Evolutionary conservation across 2,329 filamentous ascomycete species (phyloP).

Genomic region (Davidsoniella eucalypti): DNA sequence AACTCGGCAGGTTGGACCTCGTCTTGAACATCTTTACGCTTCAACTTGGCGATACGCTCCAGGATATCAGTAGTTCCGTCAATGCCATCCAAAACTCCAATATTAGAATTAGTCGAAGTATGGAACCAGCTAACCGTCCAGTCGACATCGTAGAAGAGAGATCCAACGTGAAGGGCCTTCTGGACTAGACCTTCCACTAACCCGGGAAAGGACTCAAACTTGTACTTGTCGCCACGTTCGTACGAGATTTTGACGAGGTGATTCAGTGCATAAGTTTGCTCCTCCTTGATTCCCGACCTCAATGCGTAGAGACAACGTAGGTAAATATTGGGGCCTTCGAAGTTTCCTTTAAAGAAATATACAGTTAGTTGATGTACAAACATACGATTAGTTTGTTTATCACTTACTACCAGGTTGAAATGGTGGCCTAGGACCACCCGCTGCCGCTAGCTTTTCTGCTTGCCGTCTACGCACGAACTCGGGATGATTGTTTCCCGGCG

Average conservation of each 20-base stretch:
- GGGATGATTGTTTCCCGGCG: constrained; percentile 55
- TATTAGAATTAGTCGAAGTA: constrained; percentile 30
- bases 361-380: constrained; percentile 12
- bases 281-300: constrained; percentile 59
- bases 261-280: constrained; percentile 85
- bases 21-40: constrained; percentile 42
- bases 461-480: constrained; percentile 39
- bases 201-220: constrained; percentile 79
- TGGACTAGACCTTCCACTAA: constrained; percentile 78
- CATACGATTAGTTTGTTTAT: not conserved
- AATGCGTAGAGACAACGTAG: constrained; percentile 72
- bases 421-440: constrained; percentile 28
- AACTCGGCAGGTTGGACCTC: constrained; percentile 59
- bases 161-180: constrained; percentile 63
- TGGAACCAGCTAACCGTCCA: constrained; percentile 61
- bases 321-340: constrained; percentile 77
- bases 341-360: constrained; percentile 28
- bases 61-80: constrained; percentile 39
- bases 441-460: constrained; percentile 21
- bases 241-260: constrained; percentile 92
- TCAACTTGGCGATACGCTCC: constrained; percentile 50
- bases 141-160: constrained; percentile 63
- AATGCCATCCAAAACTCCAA: constrained; percentile 27
- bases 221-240: constrained; percentile 88
- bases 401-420: constrained; percentile 47